Evolutionary conservation across 331 rosid genomes (phyloP), one percentile per base, ranked within the genome.

Genomic region (Prunus yedoensis): DNA sequence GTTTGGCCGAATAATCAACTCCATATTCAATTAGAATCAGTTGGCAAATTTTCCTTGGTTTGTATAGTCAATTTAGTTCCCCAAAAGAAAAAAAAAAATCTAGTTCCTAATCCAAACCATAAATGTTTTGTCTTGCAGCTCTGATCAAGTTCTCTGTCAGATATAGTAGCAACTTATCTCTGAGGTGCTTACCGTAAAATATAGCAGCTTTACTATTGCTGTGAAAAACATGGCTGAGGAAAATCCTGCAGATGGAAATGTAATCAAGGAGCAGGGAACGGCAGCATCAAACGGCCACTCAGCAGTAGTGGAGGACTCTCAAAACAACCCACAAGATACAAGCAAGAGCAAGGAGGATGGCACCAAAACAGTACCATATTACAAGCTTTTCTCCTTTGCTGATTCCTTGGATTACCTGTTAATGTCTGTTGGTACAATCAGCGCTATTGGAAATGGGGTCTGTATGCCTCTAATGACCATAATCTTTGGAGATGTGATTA

Each of bases 341-440:
- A 79, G 67, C 50, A 81, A 78, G 56, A 83, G 54, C 30, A 69
- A 83, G 45, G 82, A 86, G 32, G 88, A 80, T 67, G 70, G 74
- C 63, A 38, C 27, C 47, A 85, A 84, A 5, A 71, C 85, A 66
- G 88, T 91, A 45, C 87, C 96, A 18, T 87, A 75, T 10, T 73
- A 83, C 85, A 91, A 86, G 89, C 97, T 93, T 57, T 93, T 91
- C 87, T 80, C 94, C 46, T 91, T 89, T 71, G 92, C 96, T 38
- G 98, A 91, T 80, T 76, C 87, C 32, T 52, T 80, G 58, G 98
- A 91, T 82, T 76, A 28, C 71, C 45, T 86, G 18, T 78, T 91
- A 78, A 91, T 91, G 91, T 30, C 82, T 52, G 79, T 82, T 61
- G 98, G 98, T 75, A 78, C 86, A 30, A 49, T 91, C 2, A 82